Evolutionary conservation across 2,329 filamentous ascomycete species (phyloP).

Genomic region (Aspergillus candidus): DNA sequence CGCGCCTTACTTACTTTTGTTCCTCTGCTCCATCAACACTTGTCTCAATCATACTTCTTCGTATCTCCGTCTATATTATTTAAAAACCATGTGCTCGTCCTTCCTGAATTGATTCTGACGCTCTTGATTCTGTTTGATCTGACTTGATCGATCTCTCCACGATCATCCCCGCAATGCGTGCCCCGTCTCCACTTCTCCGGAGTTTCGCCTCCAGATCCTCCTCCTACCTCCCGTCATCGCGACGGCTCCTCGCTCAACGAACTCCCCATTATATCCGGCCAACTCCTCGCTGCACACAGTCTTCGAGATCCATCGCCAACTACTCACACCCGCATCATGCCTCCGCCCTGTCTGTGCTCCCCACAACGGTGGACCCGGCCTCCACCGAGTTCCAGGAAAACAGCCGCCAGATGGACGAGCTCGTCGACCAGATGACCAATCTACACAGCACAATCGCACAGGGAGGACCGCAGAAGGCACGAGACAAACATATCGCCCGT

Average conservation of each 20-base stretch:
- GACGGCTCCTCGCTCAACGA: slow-evolving; percentile 15
- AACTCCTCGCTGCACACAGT: slow-evolving; percentile 7
- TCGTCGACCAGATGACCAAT: slow-evolving; percentile 61
- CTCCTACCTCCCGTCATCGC: slow-evolving; percentile 14
- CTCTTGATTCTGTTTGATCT: no score
- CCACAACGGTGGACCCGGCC: slow-evolving; percentile 66
- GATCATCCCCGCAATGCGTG: slow-evolving; percentile 30
- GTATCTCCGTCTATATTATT: no score
- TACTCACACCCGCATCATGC: slow-evolving; percentile 79
- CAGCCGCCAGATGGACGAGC: slow-evolving; percentile 65
- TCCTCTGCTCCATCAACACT: slow-evolving; percentile 1
- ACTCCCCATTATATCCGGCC: background rate
- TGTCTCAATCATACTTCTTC: background rate
- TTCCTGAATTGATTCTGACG: background rate
- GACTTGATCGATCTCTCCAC: background rate
- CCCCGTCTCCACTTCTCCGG: slow-evolving; percentile 35
- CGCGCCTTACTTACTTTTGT: slow-evolving; percentile 12
- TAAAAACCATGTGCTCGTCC: background rate
- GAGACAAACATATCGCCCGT: slow-evolving; percentile 77
- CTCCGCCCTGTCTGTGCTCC: slow-evolving; percentile 72
- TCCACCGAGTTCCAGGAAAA: slow-evolving; percentile 80
- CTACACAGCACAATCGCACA: slow-evolving; percentile 66
- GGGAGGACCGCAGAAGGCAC: slow-evolving; percentile 74
- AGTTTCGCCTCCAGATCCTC: slow-evolving; percentile 28
- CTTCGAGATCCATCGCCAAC: slow-evolving; percentile 54